Evolutionary conservation across 2,329 filamentous ascomycete species (phyloP), one percentile per base, ranked within the genome.

Genomic region (Colletotrichum lindemuthianum): DNA sequence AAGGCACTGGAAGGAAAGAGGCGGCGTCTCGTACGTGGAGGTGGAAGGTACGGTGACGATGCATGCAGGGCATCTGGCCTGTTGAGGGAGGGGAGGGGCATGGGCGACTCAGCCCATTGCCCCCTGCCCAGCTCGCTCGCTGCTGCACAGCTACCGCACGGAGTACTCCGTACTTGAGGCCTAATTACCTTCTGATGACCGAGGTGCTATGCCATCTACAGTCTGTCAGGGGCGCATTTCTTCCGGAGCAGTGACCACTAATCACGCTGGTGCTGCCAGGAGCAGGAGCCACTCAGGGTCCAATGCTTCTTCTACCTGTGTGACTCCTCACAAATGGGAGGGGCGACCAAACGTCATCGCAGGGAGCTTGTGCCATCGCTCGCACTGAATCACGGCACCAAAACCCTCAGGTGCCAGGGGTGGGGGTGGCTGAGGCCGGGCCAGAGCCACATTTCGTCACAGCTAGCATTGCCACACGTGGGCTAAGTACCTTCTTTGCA

Each of bases 331-430:
- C 24, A 24, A 24, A 24, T 4, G 16, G 9, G 43, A 36, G 61
- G 47, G 58, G 63, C 63, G 63, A 65, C 48, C 41, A 43, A 51
- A 61, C 63, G 63, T 65, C 63, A 65, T 65, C 47, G 59, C 37
- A 41, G 57, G 52, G 47, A 63, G 63, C 63, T 65, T 16, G 47
- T 63, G 63, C 58, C 59, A 57, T 41, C 24, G 5, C 24, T 24
- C 24, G 24, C 24, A 24, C 24, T 24, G 24, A 24, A 24, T 24
- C 24, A 24, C 24, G 24, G 24, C 24, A 24, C 24, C 24, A 24
- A 24, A 24, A 24, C 24, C 24, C 24, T 24, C 24, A 24, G 24
- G 5, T 24, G 24, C 24, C 24, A 24, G 24, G 41, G 51, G 51
- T 56, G 51, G 58, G 61, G 51, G 58, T 63, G 58, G 45, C 58